Evolutionary conservation across 2,329 filamentous ascomycete genomes (phyloP).

Genomic region (Juglanconis oblonga): DNA sequence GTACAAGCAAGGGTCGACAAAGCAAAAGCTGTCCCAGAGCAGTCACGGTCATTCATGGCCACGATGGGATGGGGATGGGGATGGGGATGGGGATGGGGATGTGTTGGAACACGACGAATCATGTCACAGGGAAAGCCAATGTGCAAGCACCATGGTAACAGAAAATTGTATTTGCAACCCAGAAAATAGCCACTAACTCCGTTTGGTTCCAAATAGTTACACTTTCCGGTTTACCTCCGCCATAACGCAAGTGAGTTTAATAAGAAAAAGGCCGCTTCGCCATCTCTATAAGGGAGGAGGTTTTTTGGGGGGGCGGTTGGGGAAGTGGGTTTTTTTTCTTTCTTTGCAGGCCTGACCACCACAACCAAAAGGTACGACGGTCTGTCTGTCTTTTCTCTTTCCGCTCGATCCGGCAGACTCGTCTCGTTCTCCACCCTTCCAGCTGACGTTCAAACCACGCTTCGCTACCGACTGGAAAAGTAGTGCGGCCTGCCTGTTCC

Average conservation of each 20-base stretch:
- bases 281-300: constrained; percentile 1
- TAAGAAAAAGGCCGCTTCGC: background rate
- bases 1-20: no score
- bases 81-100: no score
- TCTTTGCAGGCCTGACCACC: background rate
- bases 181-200: constrained; percentile 20
- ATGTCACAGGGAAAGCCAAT: background rate
- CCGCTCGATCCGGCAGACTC: background rate
- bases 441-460: background rate
- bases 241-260: constrained; percentile 2
- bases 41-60: no score
- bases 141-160: background rate
- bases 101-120: no score
- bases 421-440: background rate
- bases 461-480: background rate
- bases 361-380: background rate
- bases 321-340: no score
- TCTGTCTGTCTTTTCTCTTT: background rate
- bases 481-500: background rate
- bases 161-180: constrained; percentile 16
- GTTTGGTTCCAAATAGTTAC: constrained; percentile 17
- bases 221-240: constrained; percentile 15
- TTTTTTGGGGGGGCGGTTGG: background rate
- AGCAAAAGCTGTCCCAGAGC: no score
- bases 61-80: no score